These are phyloP conservation scores for Phaeosphaeriaceae sp. DNA, from an alignment of 2,329 filamentous ascomycete genomes.

Conservation along the genomic window DNA sequence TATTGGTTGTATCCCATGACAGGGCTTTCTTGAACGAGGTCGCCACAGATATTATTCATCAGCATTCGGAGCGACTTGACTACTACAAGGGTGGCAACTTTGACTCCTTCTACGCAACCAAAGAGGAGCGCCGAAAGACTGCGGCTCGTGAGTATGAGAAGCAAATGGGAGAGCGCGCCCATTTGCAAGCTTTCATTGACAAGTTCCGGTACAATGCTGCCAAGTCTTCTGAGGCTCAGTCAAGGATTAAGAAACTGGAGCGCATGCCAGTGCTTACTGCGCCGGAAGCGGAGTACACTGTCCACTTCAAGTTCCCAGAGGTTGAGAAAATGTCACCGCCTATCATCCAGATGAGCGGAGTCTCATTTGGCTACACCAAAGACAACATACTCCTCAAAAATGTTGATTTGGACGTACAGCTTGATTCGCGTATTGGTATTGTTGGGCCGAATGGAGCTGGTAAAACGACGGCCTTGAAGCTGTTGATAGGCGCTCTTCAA, in stretches of 20 bases:
- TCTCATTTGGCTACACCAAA: slow-evolving; percentile 84
- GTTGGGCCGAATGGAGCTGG: slow-evolving; percentile 99
- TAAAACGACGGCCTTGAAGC: slow-evolving; percentile 97
- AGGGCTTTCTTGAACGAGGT: slow-evolving; percentile 98
- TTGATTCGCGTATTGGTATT: slow-evolving; percentile 97
- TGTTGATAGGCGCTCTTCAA: slow-evolving; percentile 86
- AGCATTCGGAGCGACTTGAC: slow-evolving; percentile 94
- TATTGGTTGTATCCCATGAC: slow-evolving; percentile 98
- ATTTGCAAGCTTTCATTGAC: slow-evolving; percentile 97
- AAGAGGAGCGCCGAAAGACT: slow-evolving; percentile 95
- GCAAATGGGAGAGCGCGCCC: slow-evolving; percentile 91
- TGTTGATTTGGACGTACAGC: slow-evolving; percentile 94
- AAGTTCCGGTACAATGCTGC: slow-evolving; percentile 99
- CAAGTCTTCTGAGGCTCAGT: slow-evolving; percentile 97
- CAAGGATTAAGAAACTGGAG: slow-evolving; percentile 98
- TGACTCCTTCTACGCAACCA: slow-evolving; percentile 77
- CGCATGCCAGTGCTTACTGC: slow-evolving; percentile 91
- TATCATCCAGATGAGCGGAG: slow-evolving; percentile 95
- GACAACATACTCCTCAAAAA: slow-evolving; percentile 82
- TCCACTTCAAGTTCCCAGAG: slow-evolving; percentile 96
- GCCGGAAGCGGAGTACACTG: slow-evolving; percentile 92
- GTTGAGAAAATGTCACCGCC: slow-evolving; percentile 97
- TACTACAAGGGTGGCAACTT: slow-evolving; percentile 99
- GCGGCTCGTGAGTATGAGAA: slow-evolving; percentile 98
- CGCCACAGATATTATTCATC: slow-evolving; percentile 98